Percentiles rank a stretch among this genome's conserved stretches.
Evolutionary conservation across 352 stramenopile species (phyloP).

Genomic region (Phytophthora syringae): DNA sequence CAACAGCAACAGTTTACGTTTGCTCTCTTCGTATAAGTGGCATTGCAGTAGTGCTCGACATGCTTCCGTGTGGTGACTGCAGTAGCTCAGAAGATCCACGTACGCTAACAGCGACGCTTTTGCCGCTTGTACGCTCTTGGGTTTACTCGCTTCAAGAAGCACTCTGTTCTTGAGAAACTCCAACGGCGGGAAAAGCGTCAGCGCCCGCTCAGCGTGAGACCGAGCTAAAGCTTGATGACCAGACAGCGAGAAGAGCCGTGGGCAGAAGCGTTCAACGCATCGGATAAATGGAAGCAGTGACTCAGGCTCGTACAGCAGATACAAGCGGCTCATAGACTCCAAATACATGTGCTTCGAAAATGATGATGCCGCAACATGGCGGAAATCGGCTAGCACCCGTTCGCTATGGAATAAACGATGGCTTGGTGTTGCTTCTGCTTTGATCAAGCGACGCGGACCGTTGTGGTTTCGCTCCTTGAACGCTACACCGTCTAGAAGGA

Average conservation of each 20-base stretch:
- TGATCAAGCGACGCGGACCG: constrained; percentile 1
- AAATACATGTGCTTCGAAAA: constrained; percentile 91
- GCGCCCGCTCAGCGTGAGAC: constrained; percentile 71
- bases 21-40: constrained; percentile 69
- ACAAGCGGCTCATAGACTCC: constrained; percentile 82
- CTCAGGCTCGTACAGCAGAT: constrained; percentile 70
- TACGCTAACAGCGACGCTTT: constrained; percentile 65
- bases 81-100: constrained; percentile 60
- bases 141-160: constrained; percentile 19
- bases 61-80: constrained; percentile 59
- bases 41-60: constrained; percentile 65
- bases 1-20: constrained; percentile 42
- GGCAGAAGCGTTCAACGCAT: constrained; percentile 64
- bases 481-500: constrained; percentile 59
- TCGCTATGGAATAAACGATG: constrained; percentile 88
- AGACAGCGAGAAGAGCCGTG: constrained; percentile 72
- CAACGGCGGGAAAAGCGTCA: constrained; percentile 67
- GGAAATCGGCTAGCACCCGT: constrained; percentile 72
- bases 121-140: constrained; percentile 21
- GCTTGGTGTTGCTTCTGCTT: constrained; percentile 47
- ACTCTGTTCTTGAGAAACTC: constrained; percentile 53
- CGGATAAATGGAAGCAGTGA: constrained; percentile 66
- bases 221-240: constrained; percentile 45
- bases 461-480: constrained; percentile 42
- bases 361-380: constrained; percentile 63